Evolutionary conservation across 768 basidiomycete species (phyloP).

Genomic region (Suillus brevipes): DNA sequence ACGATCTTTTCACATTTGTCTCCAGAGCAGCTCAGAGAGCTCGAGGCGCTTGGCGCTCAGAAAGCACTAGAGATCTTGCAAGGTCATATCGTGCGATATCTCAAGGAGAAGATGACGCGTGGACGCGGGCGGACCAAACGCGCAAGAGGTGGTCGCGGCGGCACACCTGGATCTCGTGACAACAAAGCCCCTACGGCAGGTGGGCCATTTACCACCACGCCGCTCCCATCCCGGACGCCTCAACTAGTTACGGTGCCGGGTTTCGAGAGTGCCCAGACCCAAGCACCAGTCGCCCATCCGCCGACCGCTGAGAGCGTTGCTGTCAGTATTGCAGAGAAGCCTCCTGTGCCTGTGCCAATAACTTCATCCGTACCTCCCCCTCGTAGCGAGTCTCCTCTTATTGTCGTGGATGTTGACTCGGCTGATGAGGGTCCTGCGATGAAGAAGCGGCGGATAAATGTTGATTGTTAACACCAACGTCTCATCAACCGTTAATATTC

Average conservation of each 20-base stretch:
- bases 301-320: conserved; percentile 21
- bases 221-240: conserved; percentile 31
- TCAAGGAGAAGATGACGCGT: conserved; percentile 67
- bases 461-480: not conserved
- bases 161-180: conserved; percentile 1
- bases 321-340: conserved; percentile 18
- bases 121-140: conserved; percentile 23
- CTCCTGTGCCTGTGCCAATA: conserved; percentile 37
- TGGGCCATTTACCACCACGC: conserved; percentile 48
- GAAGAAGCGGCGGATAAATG: conserved; percentile 51
- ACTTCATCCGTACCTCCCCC: conserved; percentile 12
- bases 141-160: conserved; percentile 12
- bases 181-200: not conserved
- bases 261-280: conserved; percentile 6
- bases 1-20: conserved; percentile 79
- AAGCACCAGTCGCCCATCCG: not conserved
- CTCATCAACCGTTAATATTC: not conserved
- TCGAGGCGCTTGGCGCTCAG: conserved; percentile 80
- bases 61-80: conserved; percentile 82
- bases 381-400: conserved; percentile 49
- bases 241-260: conserved; percentile 12
- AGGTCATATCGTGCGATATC: conserved; percentile 78
- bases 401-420: conserved; percentile 58
- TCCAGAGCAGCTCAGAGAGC: conserved; percentile 66
- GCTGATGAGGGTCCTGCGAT: conserved; percentile 49